Percentiles rank a stretch among this genome's conserved stretches.
Conservation (phyloP, 1,284 basidiomycete species). For the Somion occarium region DNA sequence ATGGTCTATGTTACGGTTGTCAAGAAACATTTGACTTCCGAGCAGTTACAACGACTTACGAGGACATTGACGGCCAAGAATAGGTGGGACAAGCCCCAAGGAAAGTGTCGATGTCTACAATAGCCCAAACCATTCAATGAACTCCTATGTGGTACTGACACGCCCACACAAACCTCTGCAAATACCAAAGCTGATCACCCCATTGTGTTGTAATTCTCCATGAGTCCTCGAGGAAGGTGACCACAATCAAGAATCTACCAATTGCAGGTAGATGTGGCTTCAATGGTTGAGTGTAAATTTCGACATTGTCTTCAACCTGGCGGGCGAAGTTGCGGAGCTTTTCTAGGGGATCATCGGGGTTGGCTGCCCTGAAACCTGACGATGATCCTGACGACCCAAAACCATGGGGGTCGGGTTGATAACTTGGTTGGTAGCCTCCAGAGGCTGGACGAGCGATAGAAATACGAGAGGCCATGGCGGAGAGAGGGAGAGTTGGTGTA, state of each 20-base stretch:
- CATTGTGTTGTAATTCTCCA: conserved; percentile 92
- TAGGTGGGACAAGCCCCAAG: conserved; percentile 89
- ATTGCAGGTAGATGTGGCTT: conserved; percentile 93
- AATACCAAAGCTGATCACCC: conserved; percentile 95
- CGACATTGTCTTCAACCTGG: conserved; percentile 89
- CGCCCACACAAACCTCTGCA: conserved; percentile 72
- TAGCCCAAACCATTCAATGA: conserved; percentile 4
- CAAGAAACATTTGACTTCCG: conserved; percentile 4
- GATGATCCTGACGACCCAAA: conserved; percentile 64
- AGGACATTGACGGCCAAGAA: conserved; percentile 93
- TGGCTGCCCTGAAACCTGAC: conserved; percentile 68
- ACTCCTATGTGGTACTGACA: conserved; percentile 7
- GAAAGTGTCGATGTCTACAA: conserved; percentile 86
- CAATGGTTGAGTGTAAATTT: conserved; percentile 90
- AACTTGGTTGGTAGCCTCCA: conserved; percentile 30
- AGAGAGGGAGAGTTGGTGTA: conserved; percentile 12
- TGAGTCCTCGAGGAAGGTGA: conserved; percentile 97
- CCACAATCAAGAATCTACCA: conserved; percentile 96
- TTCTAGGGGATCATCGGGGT: conserved; percentile 80
- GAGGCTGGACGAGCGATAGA: conserved; percentile 70
- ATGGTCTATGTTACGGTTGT: conserved; percentile 62
- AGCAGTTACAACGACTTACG: too few relatives aligned
- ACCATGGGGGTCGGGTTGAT: conserved; percentile 64
- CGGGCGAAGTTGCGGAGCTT: conserved; percentile 76
- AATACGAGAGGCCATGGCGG: conserved; percentile 76